These are phyloP conservation scores for Tetrastigma voinierianum DNA, from an alignment of 164 flowering plant species.

Conservation along the genomic window DNA sequence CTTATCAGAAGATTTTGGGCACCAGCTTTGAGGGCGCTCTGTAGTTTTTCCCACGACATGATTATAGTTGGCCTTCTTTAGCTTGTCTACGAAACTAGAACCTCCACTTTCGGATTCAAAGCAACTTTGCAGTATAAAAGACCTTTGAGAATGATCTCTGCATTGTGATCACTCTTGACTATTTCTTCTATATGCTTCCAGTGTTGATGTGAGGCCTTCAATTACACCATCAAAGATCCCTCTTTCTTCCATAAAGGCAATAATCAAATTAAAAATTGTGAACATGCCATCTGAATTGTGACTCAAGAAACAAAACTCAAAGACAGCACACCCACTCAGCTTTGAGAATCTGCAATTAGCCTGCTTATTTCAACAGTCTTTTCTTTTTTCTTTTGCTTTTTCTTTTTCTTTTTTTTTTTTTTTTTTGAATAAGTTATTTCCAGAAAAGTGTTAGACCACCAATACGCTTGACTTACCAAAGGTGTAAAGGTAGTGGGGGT, in stretches of 20 bases:
- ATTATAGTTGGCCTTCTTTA: conserved; percentile 82
- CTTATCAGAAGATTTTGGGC: conserved; percentile 59
- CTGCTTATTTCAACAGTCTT: neutral
- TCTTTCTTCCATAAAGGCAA: conserved; percentile 70
- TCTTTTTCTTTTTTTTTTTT: too few relatives aligned
- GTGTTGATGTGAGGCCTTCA: conserved; percentile 83
- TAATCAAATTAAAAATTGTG: neutral
- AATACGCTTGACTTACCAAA: too few relatives aligned
- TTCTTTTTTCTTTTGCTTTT: too few relatives aligned
- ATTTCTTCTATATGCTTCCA: conserved; percentile 97
- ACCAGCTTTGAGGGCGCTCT: conserved; percentile 53
- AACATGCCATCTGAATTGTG: neutral
- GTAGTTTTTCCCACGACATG: conserved; percentile 89
- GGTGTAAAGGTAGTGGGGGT: too few relatives aligned
- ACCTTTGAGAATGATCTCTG: conserved; percentile 53
- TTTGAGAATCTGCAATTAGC: neutral
- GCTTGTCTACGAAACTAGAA: conserved; percentile 67
- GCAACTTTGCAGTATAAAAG: conserved; percentile 51
- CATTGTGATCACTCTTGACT: conserved; percentile 79
- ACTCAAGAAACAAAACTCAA: neutral
- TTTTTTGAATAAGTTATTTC: too few relatives aligned
- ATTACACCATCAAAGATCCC: conserved; percentile 91
- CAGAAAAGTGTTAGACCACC: too few relatives aligned
- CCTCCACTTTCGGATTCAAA: conserved; percentile 80
- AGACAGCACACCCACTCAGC: neutral